A percentile compares a stretch with the other conserved stretches of the same genome.
These are phyloP conservation scores for Mrakia hoshinonis DNA, from an alignment of 768 basidiomycete species.

Conservation along the genomic window DNA sequence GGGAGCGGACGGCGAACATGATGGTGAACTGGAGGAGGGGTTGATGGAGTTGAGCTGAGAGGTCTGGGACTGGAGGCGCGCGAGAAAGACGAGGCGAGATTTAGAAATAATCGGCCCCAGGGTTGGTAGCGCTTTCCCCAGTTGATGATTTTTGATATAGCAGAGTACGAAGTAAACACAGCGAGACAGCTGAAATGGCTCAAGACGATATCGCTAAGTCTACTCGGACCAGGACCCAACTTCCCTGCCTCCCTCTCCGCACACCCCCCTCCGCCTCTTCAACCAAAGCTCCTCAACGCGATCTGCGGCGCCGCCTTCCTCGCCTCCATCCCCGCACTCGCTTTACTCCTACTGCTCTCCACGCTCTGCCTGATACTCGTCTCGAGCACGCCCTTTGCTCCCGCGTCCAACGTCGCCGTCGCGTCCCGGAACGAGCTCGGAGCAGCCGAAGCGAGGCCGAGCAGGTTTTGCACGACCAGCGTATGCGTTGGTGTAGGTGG, in stretches of 20 bases:
- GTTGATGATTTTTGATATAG: no score
- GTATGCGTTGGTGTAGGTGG: conserved; percentile 48
- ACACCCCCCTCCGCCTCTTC: background rate
- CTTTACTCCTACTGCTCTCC: conserved; percentile 1
- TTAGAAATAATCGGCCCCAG: background rate
- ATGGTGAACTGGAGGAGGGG: background rate
- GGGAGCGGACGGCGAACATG: conserved; percentile 9
- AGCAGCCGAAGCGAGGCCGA: conserved; percentile 61
- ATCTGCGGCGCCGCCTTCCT: conserved; percentile 11
- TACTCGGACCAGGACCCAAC: no score
- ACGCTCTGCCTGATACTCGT: conserved; percentile 68
- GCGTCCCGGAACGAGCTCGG: conserved; percentile 79
- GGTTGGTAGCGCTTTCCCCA: background rate
- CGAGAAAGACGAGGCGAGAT: background rate
- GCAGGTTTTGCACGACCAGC: conserved; percentile 57
- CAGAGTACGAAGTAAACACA: no score
- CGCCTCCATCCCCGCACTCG: background rate
- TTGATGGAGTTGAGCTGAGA: background rate
- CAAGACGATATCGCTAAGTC: background rate
- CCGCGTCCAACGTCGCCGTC: conserved; percentile 55
- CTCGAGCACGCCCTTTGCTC: conserved; percentile 59
- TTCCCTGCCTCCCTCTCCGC: background rate
- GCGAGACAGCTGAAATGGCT: background rate
- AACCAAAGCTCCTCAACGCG: conserved; percentile 19
- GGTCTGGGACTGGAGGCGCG: background rate